Conservation (phyloP, 495 filamentous ascomycete species). For the Amniculicola lignicola region DNA sequence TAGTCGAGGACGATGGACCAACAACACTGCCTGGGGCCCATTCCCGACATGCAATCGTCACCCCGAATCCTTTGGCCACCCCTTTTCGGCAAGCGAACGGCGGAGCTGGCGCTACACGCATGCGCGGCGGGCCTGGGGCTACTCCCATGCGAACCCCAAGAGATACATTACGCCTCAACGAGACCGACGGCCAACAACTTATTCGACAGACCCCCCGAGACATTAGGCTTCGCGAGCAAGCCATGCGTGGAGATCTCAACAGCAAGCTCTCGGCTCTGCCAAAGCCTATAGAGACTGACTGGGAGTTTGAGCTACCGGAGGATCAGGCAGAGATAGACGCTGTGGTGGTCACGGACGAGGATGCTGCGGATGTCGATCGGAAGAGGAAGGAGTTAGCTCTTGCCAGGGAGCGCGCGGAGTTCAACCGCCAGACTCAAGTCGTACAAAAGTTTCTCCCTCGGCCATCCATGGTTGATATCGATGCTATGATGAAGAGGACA, state of each 20-base stretch:
- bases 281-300: slow-evolving; percentile 86
- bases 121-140: slow-evolving; percentile 61
- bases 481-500: slow-evolving; percentile 61
- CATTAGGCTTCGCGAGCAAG: slow-evolving; percentile 67
- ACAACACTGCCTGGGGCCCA: slow-evolving; percentile 86
- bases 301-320: slow-evolving; percentile 87
- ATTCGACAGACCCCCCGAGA: slow-evolving; percentile 77
- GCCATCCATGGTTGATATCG: slow-evolving; percentile 68
- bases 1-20: slow-evolving; percentile 74
- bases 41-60: slow-evolving; percentile 73
- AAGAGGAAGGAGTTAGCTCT: slow-evolving; percentile 65
- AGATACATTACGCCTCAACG: slow-evolving; percentile 83
- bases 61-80: slow-evolving; percentile 93
- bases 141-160: slow-evolving; percentile 90
- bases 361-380: slow-evolving; percentile 77
- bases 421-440: slow-evolving; percentile 80
- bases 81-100: slow-evolving; percentile 67
- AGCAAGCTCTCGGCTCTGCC: slow-evolving; percentile 76
- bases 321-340: slow-evolving; percentile 64
- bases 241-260: slow-evolving; percentile 66
- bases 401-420: slow-evolving; percentile 70
- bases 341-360: slow-evolving; percentile 66
- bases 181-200: slow-evolving; percentile 60
- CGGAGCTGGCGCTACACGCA: slow-evolving; percentile 70
- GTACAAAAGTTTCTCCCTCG: slow-evolving; percentile 81